Conservation (phyloP, 192 early-diverging fungal species). For the Linnemannia zychae region DNA sequence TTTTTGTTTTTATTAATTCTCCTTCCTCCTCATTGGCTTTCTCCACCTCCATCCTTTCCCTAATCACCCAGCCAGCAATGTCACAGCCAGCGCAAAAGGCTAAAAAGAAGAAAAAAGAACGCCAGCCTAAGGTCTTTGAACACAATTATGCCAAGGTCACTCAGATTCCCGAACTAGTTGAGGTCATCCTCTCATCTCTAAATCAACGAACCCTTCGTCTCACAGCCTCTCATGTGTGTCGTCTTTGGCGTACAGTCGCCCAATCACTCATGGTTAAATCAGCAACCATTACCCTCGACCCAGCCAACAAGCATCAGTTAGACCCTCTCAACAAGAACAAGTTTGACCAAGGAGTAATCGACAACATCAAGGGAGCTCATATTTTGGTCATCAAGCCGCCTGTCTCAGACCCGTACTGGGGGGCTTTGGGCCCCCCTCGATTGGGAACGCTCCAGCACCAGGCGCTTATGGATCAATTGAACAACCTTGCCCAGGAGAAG, state of each 20-base stretch:
- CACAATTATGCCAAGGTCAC: slow-evolving; percentile 1
- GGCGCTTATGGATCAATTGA: not conserved
- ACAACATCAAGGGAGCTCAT: not conserved
- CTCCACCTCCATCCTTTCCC: not conserved
- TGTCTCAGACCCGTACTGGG: not conserved
- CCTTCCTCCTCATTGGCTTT: not conserved
- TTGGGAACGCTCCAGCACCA: not conserved
- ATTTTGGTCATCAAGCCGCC: not conserved
- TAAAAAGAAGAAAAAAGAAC: not conserved
- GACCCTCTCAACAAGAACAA: not conserved
- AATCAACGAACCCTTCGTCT: slow-evolving; percentile 2
- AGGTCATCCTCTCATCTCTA: slow-evolving; percentile 1
- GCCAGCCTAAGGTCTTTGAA: not conserved
- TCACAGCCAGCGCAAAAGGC: not conserved
- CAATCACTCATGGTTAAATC: not conserved
- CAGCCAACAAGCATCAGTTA: not conserved
- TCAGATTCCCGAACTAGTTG: not conserved
- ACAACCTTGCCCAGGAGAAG: not conserved
- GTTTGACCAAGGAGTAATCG: not conserved
- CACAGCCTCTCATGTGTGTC: slow-evolving; percentile 7
- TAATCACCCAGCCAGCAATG: not conserved
- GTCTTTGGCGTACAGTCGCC: not conserved
- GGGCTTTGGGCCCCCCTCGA: not conserved
- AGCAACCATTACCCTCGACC: not conserved
- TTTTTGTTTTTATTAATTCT: too few relatives aligned